These are phyloP conservation scores for Saccharum spontaneum DNA, from an alignment of 176 grass and related monocot species.

Conservation along the genomic window DNA sequence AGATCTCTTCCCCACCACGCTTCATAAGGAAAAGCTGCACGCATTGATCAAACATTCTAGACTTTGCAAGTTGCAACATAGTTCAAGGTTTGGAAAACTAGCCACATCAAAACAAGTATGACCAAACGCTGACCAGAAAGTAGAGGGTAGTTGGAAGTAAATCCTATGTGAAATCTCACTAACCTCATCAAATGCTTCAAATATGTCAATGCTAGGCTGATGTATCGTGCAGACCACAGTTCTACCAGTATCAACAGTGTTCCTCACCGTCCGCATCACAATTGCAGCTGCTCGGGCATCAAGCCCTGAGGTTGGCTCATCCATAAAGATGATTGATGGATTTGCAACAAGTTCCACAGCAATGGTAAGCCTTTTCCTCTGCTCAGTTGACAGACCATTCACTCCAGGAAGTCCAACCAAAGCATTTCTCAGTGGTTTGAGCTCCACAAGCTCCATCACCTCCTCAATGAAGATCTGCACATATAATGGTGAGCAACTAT, in stretches of 20 bases:
- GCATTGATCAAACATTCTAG: constrained; percentile 22
- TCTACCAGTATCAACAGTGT: constrained; percentile 78
- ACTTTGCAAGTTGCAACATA: neutral
- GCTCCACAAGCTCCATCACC: constrained; percentile 90
- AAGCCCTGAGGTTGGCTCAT: constrained; percentile 90
- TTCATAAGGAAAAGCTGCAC: constrained; percentile 89
- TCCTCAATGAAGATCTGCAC: constrained; percentile 79
- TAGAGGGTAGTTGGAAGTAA: neutral
- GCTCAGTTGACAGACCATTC: constrained; percentile 82
- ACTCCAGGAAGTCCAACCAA: constrained; percentile 79
- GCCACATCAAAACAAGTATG: neutral
- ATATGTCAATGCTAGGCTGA: constrained; percentile 95
- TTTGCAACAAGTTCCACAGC: constrained; percentile 92
- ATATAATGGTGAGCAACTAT: constrained; percentile 33
- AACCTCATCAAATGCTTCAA: constrained; percentile 98
- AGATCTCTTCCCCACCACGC: constrained; percentile 56
- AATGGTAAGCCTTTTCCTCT: constrained; percentile 83
- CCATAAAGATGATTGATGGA: constrained; percentile 91
- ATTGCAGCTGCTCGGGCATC: constrained; percentile 90
- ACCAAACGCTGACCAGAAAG: neutral
- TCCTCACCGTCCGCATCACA: constrained; percentile 90
- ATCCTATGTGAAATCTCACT: neutral
- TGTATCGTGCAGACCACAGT: constrained; percentile 95
- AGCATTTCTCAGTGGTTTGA: constrained; percentile 55
- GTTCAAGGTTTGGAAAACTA: neutral